Evolutionary conservation across 305 asterid species (phyloP), one percentile per base, ranked within the genome.

Genomic region (Stenogyne calaminthoides): DNA sequence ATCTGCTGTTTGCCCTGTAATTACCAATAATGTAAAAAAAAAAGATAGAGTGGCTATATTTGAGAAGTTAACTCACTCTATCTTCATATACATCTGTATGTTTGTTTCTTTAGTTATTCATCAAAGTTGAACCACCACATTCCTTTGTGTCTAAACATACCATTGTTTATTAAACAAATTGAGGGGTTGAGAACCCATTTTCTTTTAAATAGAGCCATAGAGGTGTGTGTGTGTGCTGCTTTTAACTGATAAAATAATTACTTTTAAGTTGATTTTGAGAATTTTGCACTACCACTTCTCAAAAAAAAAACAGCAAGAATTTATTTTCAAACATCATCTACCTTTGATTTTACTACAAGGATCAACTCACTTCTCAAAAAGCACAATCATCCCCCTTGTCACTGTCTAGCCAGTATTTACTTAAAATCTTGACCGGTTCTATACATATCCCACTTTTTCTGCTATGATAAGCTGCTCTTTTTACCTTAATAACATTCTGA

Each of bases 1-100:
- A 36, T 57, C 29, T 64, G 73, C 18, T 65, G 20, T 51, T 22
- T 29, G 57, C 61, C 19, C 42, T 19, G 57, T 39, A 64, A 29
- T 44, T 42, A 39, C 46, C 40, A 10, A 51, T 51, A 59, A 47
- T 61, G 54, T 15, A 44, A 40, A 5, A n/a, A n/a, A n/a, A n/a
- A n/a, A n/a, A 70, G 11, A 14, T n/a, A 57, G 19, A 69, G 57
- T 54, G 42, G 27, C 46, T 59, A 20, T 56, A 66, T 39, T n/a
- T 64, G 71, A 52, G 36, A n/a, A 64, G 57, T 40, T 64, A 32
- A 40, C 47, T 54, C 19, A 73, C 19, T 54, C 19, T 54, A 19
- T 36, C 20, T 19, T 64, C 20, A 67, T 47, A 7, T 5, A 61
- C 39, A 62, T 49, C 69, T 0, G n/a, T 52, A 32, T 18, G 54